Conservation (phyloP, 208 protist genomes). For the Zelonia costaricensis region DNA sequence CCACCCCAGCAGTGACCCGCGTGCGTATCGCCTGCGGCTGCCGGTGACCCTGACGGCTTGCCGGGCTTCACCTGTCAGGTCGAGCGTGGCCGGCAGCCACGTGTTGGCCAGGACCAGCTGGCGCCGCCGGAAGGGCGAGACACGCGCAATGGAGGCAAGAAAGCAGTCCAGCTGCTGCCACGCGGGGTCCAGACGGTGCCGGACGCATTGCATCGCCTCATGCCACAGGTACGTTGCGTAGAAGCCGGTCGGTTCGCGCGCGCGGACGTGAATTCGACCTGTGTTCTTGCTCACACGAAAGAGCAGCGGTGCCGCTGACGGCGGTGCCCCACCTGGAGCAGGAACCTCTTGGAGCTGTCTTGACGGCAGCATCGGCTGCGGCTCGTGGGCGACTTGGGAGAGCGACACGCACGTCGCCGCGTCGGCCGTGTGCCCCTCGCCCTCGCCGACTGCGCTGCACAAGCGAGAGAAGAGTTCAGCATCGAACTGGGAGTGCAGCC, state of each 20-base stretch:
- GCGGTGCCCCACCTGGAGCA: background rate
- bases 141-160: constrained; percentile 31
- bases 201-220: constrained; percentile 48
- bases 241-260: constrained; percentile 1
- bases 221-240: constrained; percentile 48
- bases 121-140: constrained; percentile 38
- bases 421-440: background rate
- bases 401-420: background rate
- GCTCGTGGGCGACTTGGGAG: constrained; percentile 15
- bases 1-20: constrained; percentile 31
- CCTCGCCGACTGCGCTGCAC: constrained; percentile 28
- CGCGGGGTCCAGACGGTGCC: constrained; percentile 33
- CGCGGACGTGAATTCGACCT: constrained; percentile 63
- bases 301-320: constrained; percentile 16
- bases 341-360: background rate
- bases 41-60: no score
- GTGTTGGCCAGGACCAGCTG: constrained; percentile 20
- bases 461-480: constrained; percentile 57
- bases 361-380: background rate
- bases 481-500: constrained; percentile 65
- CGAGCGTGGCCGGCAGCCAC: constrained; percentile 38
- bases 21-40: constrained; percentile 32
- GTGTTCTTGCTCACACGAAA: constrained; percentile 72
- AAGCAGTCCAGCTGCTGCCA: constrained; percentile 64
- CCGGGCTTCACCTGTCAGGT: constrained; percentile 6